Evolutionary conservation across 352 stramenopile genomes (phyloP).

Genomic region (Peronospora tabacina): DNA sequence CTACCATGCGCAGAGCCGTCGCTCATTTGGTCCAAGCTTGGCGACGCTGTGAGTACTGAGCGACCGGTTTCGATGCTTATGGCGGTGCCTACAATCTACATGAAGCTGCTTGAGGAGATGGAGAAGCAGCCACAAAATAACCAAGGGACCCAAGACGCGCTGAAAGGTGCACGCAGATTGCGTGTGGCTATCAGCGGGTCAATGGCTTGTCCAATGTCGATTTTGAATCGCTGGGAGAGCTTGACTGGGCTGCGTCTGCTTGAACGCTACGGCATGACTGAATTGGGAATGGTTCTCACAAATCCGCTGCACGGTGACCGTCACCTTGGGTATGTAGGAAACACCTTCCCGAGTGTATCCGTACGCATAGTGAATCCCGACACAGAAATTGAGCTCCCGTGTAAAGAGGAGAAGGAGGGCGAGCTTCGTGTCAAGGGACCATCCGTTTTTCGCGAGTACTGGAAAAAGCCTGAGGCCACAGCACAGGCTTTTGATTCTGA

Average conservation of each 20-base stretch:
- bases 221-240: constrained; percentile 72
- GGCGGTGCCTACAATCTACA: constrained; percentile 90
- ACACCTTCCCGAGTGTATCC: constrained; percentile 73
- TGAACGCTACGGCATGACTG: constrained; percentile 89
- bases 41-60: constrained; percentile 9
- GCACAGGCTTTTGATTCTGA: constrained; percentile 77
- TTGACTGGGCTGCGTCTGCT: constrained; percentile 79
- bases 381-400: constrained; percentile 39
- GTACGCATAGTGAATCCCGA: constrained; percentile 77
- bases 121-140: constrained; percentile 26
- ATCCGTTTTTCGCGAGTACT: constrained; percentile 86
- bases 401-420: constrained; percentile 42
- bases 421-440: constrained; percentile 83
- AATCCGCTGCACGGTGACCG: constrained; percentile 71
- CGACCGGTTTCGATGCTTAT: constrained; percentile 72
- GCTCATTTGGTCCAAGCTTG: constrained; percentile 56
- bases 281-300: constrained; percentile 88
- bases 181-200: constrained; percentile 76
- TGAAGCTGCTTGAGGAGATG: constrained; percentile 75
- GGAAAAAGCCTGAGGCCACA: constrained; percentile 74
- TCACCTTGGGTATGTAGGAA: constrained; percentile 78
- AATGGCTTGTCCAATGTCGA: constrained; percentile 77
- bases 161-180: constrained; percentile 22
- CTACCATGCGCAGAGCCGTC: constrained; percentile 45
- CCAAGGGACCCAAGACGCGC: constrained; percentile 7